Evolutionary conservation across 177 flowering plant species (phyloP), one percentile per base, ranked within the genome.

Genomic region (Vitis hybrid): DNA sequence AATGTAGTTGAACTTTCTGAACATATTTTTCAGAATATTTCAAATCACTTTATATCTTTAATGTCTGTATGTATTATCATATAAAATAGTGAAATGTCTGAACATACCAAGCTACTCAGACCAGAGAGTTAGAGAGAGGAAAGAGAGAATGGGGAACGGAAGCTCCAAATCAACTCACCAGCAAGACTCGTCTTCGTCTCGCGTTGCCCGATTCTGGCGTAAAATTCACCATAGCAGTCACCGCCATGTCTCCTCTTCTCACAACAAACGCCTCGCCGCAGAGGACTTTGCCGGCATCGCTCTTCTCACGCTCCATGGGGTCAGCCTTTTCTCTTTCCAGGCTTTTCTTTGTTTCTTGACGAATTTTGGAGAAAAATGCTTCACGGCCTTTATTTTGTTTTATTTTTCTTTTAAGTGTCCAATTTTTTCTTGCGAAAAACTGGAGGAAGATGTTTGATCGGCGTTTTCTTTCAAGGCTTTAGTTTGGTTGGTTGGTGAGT

Each of bases 221-320:
- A 35, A 35, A 35, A 35, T 35, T 35, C 46, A 6, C 46, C 46
- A 62, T n/a, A 30, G 72, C 11, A 54, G 52, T 13, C n/a, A 71
- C 11, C 60, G 70, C 7, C 46, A 35, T 35, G 60, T 27, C 59
- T 67, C 77, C 5, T 32, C 48, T 15, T 56, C 77, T 48, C 63
- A 67, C 13, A 52, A 1, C 9, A 85, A 80, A 56, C 78, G 62
- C 35, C 52, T 81, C 65, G 65, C 73, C 4, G 81, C 76, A 1
- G 90, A 88, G 14, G 92, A 91, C 79, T 90, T 94, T 81, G 83
- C 88, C 46, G 98, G 98, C 64, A 90, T 91, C 75, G 97, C 93
- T 69, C 86, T 86, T 60, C 67, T 94, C 79, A 76, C 76, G 54
- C 75, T 94, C 65, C 68, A 81, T 64, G 9, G 77, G 17, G 98